Evolutionary conservation across 2,329 filamentous ascomycete genomes (phyloP).

Genomic region (Aureobasidium sp.): DNA sequence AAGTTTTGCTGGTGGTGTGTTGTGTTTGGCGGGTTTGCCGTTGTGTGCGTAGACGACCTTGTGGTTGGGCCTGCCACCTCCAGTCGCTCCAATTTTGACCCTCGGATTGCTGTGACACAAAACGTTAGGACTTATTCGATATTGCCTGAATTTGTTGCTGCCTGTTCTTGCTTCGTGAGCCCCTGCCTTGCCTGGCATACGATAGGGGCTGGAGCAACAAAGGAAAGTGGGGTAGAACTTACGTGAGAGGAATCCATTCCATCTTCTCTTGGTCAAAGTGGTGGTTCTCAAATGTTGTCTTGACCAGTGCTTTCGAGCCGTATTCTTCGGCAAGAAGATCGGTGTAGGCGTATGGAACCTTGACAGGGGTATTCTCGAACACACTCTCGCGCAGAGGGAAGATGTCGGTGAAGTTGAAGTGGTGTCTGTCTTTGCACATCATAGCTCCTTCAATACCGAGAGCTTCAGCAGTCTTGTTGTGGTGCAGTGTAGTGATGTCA

Average conservation of each 20-base stretch:
- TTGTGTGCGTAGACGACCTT: slow-evolving; percentile 9
- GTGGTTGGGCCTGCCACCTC: neutral
- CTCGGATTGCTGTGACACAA: neutral
- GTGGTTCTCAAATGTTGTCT: slow-evolving; percentile 40
- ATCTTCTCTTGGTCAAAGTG: slow-evolving; percentile 31
- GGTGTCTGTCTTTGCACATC: slow-evolving; percentile 52
- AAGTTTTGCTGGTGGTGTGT: neutral
- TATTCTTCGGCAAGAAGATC: slow-evolving; percentile 50
- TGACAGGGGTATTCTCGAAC: slow-evolving; percentile 48
- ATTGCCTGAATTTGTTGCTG: neutral
- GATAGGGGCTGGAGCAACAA: neutral
- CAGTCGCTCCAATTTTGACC: neutral
- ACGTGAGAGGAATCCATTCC: slow-evolving; percentile 25
- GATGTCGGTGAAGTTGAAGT: slow-evolving; percentile 47
- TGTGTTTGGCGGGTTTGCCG: neutral
- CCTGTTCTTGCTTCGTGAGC: neutral
- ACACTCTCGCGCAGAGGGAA: slow-evolving; percentile 49
- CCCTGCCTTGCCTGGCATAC: slow-evolving; percentile 7
- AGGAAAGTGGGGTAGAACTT: neutral
- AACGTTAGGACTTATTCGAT: neutral
- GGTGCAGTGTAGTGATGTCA: slow-evolving; percentile 52
- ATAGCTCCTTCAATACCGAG: slow-evolving; percentile 37
- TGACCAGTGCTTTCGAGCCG: slow-evolving; percentile 41
- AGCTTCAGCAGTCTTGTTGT: slow-evolving; percentile 35
- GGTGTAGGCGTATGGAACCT: slow-evolving; percentile 51